A percentile compares a stretch with the other conserved stretches of the same genome.
These are phyloP conservation scores for Parathielavia hyrcaniae DNA, from an alignment of 495 filamentous ascomycete genomes.

Conservation along the genomic window DNA sequence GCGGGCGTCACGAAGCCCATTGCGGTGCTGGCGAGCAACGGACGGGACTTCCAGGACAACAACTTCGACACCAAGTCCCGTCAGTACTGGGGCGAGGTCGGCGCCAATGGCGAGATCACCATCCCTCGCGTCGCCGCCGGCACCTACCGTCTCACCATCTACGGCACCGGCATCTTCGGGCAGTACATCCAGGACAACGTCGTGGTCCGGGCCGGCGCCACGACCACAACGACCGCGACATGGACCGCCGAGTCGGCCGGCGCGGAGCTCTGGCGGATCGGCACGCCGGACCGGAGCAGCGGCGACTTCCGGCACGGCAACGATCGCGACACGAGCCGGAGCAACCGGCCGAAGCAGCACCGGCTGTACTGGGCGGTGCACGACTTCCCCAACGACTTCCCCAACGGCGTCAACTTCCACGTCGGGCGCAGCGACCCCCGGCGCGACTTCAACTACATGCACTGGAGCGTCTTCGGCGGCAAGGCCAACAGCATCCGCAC, in stretches of 20 bases:
- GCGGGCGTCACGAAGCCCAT: background rate
- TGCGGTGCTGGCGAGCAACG: slow-evolving; percentile 1
- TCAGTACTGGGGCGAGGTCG: slow-evolving; percentile 1
- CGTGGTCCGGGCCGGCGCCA: background rate
- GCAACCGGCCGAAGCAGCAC: slow-evolving; percentile 3
- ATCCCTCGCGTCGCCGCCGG: slow-evolving; percentile 7
- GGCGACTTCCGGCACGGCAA: slow-evolving; percentile 6
- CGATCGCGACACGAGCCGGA: background rate
- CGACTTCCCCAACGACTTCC: slow-evolving; percentile 6
- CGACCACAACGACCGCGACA: slow-evolving; percentile 4
- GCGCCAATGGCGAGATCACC: background rate
- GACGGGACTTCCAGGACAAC: slow-evolving; percentile 6
- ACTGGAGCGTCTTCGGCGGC: slow-evolving; percentile 5
- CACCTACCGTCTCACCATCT: background rate
- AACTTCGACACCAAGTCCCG: background rate
- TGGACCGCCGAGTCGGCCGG: slow-evolving; percentile 4
- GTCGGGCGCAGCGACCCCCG: background rate
- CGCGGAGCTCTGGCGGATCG: slow-evolving; percentile 2
- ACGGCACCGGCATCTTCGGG: slow-evolving; percentile 4
- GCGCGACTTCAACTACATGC: slow-evolving; percentile 7
- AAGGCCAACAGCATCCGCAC: background rate
- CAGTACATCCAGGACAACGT: slow-evolving; percentile 1
- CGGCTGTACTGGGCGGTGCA: slow-evolving; percentile 6
- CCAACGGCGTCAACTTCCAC: background rate
- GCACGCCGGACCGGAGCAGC: background rate